phyloP scores from a whole-genome alignment of 352 stramenopile genomes.

The Albugo laibachii region DNA sequence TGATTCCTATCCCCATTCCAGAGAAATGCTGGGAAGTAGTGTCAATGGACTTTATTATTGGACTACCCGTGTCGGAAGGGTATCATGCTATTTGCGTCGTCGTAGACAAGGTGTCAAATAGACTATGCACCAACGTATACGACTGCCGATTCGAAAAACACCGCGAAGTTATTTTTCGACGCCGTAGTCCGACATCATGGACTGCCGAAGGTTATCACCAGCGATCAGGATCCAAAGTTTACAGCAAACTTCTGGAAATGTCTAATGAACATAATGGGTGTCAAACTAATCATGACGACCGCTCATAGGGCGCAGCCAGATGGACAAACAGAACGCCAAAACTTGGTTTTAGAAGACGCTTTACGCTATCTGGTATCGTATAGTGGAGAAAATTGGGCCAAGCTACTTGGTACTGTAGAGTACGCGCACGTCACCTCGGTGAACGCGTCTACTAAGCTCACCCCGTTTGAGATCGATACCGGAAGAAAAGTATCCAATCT shows the following conservation, averaged over 20 bases:
- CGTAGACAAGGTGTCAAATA: conserved; percentile 6
- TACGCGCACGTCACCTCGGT: conserved; percentile 9
- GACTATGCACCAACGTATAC: conserved; percentile 2
- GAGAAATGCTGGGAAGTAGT: neutral
- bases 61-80: neutral
- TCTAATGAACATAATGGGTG: conserved; percentile 3
- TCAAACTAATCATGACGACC: conserved; percentile 1
- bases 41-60: neutral
- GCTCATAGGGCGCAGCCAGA: conserved; percentile 4
- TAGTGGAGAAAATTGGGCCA: conserved; percentile 10
- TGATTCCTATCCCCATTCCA: neutral
- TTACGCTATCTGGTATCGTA: conserved; percentile 7
- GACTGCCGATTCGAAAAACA: neutral
- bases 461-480: conserved; percentile 1
- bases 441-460: conserved; percentile 2
- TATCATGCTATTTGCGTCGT: conserved; percentile 6
- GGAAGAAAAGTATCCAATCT: neutral
- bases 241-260: conserved; percentile 4
- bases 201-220: conserved; percentile 5
- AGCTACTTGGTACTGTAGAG: conserved; percentile 9
- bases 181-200: conserved; percentile 3
- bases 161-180: conserved; percentile 3
- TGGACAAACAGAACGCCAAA: conserved; percentile 5
- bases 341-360: conserved; percentile 5
- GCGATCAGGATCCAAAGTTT: conserved; percentile 7